Base-by-base conservation (phyloP, 164 flowering plant species). In the Buxus sempervirens region DNA sequence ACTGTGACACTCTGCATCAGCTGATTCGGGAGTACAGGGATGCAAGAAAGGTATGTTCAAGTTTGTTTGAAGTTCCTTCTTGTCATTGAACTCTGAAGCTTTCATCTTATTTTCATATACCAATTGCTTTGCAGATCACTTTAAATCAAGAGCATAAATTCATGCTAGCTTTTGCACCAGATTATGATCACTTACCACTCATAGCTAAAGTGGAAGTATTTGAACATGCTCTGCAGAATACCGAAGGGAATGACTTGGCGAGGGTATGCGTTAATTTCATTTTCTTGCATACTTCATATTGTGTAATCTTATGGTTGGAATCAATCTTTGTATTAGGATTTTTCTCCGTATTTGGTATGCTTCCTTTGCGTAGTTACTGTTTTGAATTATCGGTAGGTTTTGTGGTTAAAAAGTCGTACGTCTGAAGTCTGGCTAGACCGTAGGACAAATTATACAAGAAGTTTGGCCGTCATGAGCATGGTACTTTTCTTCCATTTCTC, bases 381-480 rank as follows among this genome's bases (percentile, higher is more conserved):
- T 55, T 48, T 20, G 64, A 21, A 22, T 5, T 62, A 25, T 56
- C 64, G 69, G 48, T 70, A 96, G 99, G 95, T 96, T 18, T 93
- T 96, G 13, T 96, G 99, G 99, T 80, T 93, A 67, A 96, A 96
- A 78, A 93, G 99, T 76, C 93, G 97, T 49, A 89, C 99, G 53
- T 96, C 99, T 62, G 99, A 96, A 80, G 82, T 93, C 54, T 96
- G 99, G 99, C 80, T 96, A 22, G 95, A 88, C 77, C 87, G 98
- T 65, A 84, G 99, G 76, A 96, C 99, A 24, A 93, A 96, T 75
- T 96, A 91, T 71, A 93, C 99, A 4, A 84, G 99, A 82, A 96
- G 99, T 77, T 85, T 96, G 75, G 99, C 99, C 64, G 99, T 96
- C 54, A 96, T 96, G 99, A 96, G 99, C 78, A 96, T 96, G 99